These are phyloP conservation scores for Solanum virginianum DNA, from an alignment of 257 asterid genomes.

Conservation along the genomic window DNA sequence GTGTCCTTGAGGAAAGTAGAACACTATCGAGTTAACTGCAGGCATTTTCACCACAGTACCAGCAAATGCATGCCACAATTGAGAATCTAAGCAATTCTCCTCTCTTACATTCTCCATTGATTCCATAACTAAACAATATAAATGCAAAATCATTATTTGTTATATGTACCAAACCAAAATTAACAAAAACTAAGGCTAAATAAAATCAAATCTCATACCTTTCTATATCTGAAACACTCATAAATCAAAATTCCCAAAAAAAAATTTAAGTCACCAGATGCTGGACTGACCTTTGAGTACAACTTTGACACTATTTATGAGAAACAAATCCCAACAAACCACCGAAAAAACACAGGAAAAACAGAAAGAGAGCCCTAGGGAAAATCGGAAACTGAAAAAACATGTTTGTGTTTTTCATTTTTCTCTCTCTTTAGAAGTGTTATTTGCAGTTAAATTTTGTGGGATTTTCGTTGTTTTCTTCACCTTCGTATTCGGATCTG, in stretches of 20 bases:
- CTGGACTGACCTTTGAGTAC: neutral
- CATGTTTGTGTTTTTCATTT: neutral
- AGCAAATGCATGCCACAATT: conserved; percentile 95
- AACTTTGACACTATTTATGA: neutral
- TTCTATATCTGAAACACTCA: neutral
- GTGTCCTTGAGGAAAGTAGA: conserved; percentile 91
- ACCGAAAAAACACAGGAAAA: neutral
- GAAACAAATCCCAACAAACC: neutral
- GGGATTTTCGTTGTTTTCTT: neutral
- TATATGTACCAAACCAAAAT: too few species aligned
- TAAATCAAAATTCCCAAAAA: neutral
- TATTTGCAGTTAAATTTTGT: neutral
- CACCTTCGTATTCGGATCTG: conserved; percentile 73
- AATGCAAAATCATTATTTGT: too few species aligned
- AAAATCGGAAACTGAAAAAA: neutral
- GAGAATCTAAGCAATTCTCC: conserved; percentile 65
- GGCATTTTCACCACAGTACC: conserved; percentile 89
- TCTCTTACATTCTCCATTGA: conserved; percentile 38
- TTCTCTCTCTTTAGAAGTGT: neutral
- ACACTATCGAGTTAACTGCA: conserved; percentile 40
- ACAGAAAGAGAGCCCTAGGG: neutral
- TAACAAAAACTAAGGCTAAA: too few species aligned
- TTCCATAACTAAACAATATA: conserved; percentile 36
- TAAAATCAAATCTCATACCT: neutral
- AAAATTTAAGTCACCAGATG: neutral